Base-by-base conservation (phyloP, 148 eudicot genomes). In the Silene conica region DNA sequence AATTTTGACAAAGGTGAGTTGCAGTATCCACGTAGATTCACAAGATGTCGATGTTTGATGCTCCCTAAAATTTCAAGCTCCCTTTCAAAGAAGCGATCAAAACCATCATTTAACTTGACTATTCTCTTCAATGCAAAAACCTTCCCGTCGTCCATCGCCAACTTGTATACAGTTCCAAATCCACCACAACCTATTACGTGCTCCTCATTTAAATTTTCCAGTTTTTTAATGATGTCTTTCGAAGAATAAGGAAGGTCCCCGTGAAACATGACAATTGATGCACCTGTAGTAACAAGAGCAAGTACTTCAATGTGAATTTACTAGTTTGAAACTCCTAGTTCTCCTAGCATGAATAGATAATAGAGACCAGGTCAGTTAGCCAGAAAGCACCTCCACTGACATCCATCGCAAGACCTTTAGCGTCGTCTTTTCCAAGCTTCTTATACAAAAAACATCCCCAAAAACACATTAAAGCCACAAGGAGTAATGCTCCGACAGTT, bases 41-140 rank as follows among this genome's bases (percentile, higher is more conserved):
- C 98, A n/a, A 95, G 90, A 79, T 86, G 82, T 20, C 93, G 84
- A 70, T 95, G 98, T 69, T 95, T 95, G 82, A 95, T 95, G 84
- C 98, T 95, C 71, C 98, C 98, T 70, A 95, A 89, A 72, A 95
- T 95, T 80, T 90, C 98, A 76, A 95, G 93, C 87, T 95, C 98
- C 76, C 98, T 90, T 77, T 92, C 97, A 79, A 95, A 95, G 75
- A 88, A 92, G 13, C 97, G 97, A 81, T 95, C 98, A 77, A 92
- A 92, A 52, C 96, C 93, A 70, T 92, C 96, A 74, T 90, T 88
- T 75, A 88, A 65, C 82, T 92, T 92, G 62, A 88, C 74, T 57
- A 95, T 95, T 80, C 89, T 95, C 85, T 95, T 95, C 81, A 95
- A 75, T 34, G 98, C 98, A 83, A 95, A 95, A 58, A 88, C 76